Percentiles rank a stretch among this genome's conserved stretches.
phyloP scores from a whole-genome alignment of 2,329 filamentous ascomycete genomes.

The Xylaria digitata region DNA sequence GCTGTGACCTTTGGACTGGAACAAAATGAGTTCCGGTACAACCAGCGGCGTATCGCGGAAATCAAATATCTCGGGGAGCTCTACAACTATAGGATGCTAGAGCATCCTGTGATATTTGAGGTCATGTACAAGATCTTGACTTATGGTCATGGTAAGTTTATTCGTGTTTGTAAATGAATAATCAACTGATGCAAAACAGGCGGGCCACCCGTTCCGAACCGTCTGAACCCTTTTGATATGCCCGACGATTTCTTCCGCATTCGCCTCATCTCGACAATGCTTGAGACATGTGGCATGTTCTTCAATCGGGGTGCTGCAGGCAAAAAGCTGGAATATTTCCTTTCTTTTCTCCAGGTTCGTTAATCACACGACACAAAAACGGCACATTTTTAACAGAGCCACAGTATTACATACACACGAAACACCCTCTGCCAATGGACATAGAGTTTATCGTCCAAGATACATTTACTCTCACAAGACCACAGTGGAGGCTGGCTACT shows the following conservation, averaged over 20 bases:
- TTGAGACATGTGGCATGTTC: slow-evolving; percentile 96
- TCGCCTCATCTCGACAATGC: slow-evolving; percentile 84
- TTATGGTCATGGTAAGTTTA: slow-evolving; percentile 78
- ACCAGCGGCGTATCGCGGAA: slow-evolving; percentile 92
- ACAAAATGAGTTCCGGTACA: slow-evolving; percentile 97
- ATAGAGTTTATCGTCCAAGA: slow-evolving; percentile 97
- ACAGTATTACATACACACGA: slow-evolving; percentile 93
- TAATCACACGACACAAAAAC: neutral
- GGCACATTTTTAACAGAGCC: slow-evolving; percentile 34
- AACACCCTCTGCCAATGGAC: slow-evolving; percentile 92
- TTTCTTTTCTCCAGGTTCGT: slow-evolving; percentile 87
- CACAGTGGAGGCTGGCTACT: slow-evolving; percentile 89
- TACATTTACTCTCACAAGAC: slow-evolving; percentile 83
- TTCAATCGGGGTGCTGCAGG: slow-evolving; percentile 93
- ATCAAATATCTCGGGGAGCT: slow-evolving; percentile 96
- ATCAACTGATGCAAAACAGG: slow-evolving; percentile 55
- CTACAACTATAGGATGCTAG: slow-evolving; percentile 97
- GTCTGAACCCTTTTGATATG: slow-evolving; percentile 81
- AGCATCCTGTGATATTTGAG: slow-evolving; percentile 95
- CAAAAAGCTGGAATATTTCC: slow-evolving; percentile 97
- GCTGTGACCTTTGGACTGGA: slow-evolving; percentile 89
- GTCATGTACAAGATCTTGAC: slow-evolving; percentile 94
- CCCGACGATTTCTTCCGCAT: slow-evolving; percentile 97
- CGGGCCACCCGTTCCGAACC: slow-evolving; percentile 83
- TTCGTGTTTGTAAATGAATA: neutral